phyloP scores from a whole-genome alignment of 2,329 filamentous ascomycete species.

The Corinectria fuckeliana region DNA sequence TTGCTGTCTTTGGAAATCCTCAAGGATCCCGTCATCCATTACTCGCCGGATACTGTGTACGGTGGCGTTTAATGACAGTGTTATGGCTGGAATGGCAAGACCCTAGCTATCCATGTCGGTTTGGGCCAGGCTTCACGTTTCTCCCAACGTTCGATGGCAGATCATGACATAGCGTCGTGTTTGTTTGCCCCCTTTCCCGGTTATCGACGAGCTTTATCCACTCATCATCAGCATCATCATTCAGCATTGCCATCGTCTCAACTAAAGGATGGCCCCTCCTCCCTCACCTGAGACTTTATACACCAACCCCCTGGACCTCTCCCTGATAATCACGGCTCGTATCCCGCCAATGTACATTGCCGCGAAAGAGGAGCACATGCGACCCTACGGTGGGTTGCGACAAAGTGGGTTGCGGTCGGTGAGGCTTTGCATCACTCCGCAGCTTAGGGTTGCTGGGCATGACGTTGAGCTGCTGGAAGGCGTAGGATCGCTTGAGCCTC shows the following conservation, averaged over 20 bases:
- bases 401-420: conserved; percentile 22
- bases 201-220: neutral
- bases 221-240: neutral
- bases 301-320: neutral
- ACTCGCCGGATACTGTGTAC: conserved; percentile 5
- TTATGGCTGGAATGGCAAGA: neutral
- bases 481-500: conserved; percentile 15
- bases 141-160: conserved; percentile 28
- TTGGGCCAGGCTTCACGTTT: conserved; percentile 18
- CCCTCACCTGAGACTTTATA: neutral
- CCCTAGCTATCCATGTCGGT: neutral
- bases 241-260: neutral
- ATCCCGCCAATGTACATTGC: neutral
- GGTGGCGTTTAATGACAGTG: conserved; percentile 16
- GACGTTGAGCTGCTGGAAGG: conserved; percentile 29
- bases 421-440: conserved; percentile 33
- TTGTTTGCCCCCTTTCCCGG: neutral
- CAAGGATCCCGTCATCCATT: conserved; percentile 20
- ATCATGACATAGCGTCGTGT: conserved; percentile 20
- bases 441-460: conserved; percentile 20
- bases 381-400: neutral
- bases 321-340: neutral
- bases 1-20: conserved; percentile 23
- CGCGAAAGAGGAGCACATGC: neutral
- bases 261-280: neutral